phyloP scores from a whole-genome alignment of 192 early-diverging fungal genomes.

The Podila minutissima region DNA sequence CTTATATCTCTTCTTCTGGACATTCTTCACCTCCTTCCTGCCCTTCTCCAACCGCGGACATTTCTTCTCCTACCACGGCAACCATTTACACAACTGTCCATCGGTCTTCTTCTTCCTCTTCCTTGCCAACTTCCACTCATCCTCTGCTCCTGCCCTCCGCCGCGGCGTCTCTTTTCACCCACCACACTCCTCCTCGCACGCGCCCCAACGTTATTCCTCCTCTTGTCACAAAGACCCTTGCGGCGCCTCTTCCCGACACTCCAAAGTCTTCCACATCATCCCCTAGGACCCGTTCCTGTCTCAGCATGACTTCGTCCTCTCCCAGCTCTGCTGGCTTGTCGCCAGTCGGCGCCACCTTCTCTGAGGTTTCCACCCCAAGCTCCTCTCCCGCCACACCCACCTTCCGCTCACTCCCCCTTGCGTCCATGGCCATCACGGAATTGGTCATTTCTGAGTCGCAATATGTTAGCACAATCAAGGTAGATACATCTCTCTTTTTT shows the following conservation, averaged over 20 bases:
- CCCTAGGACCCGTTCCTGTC: not conserved
- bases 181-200: constrained; percentile 1
- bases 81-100: not conserved
- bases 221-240: constrained; percentile 15
- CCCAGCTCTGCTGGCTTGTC: constrained; percentile 14
- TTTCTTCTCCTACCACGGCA: constrained; percentile 10
- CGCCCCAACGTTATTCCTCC: constrained; percentile 11
- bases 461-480: constrained; percentile 23
- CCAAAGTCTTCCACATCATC: not conserved
- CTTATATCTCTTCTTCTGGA: constrained; percentile 15
- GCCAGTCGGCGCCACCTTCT: not conserved
- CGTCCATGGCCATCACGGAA: constrained; percentile 40
- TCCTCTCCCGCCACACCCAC: constrained; percentile 10
- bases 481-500: not conserved
- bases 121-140: not conserved
- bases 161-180: constrained; percentile 3
- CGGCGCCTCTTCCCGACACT: constrained; percentile 12
- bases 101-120: constrained; percentile 2
- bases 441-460: constrained; percentile 38
- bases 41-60: not conserved
- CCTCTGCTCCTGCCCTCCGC: constrained; percentile 13
- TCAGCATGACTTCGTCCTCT: constrained; percentile 23
- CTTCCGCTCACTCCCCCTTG: constrained; percentile 6
- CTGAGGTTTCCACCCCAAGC: constrained; percentile 1
- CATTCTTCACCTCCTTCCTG: constrained; percentile 14